Evolutionary conservation across 2,329 filamentous ascomycete species (phyloP), one percentile per base, ranked within the genome.

Genomic region (Monilinia fructicola): DNA sequence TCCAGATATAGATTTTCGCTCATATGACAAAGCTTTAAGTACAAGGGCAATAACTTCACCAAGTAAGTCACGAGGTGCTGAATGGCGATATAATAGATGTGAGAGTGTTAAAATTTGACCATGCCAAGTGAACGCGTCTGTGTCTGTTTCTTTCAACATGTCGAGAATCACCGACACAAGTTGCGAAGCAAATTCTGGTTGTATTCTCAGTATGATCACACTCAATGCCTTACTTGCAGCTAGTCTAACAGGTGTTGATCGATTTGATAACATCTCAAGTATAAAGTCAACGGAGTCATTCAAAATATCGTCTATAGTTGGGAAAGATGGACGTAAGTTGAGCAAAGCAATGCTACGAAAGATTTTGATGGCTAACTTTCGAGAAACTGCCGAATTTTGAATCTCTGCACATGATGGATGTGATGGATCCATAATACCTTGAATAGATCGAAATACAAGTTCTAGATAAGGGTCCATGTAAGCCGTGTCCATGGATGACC

Each of bases 211-310:
- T 0, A 93, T 90, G 71, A 98, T 87, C 64, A 96, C 85, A 77
- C 93, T 96, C 54, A 98, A 84, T 4, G 93, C 91, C 79, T 99
- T 99, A 77, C 93, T 97, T 26, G 94, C 92, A 42, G 94, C 90
- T 73, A 97, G 86, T 48, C 95, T 85, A 16, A 99, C 93, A 0
- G 93, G 92, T 0, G 93, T 97, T 74, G 98, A 93, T 68, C 91
- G 91, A 76, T 99, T 95, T 2, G 87, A 87, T 1, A 98, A 81
- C 16, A 85, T 84, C 68, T 92, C 89, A 3, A 99, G 83, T 3
- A 97, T 83, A 73, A 91, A 88, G 64, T 93, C 90, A 71, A 99
- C 92, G 5, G 90, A 86, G 40, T 89, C 88, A 78, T 98, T 94
- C 21, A 96, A 77, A 75, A 90, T 81, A 65, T 85, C 84, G 4